These are phyloP conservation scores for Fraxinus baroniana DNA, from an alignment of 305 asterid genomes.

Conservation along the genomic window DNA sequence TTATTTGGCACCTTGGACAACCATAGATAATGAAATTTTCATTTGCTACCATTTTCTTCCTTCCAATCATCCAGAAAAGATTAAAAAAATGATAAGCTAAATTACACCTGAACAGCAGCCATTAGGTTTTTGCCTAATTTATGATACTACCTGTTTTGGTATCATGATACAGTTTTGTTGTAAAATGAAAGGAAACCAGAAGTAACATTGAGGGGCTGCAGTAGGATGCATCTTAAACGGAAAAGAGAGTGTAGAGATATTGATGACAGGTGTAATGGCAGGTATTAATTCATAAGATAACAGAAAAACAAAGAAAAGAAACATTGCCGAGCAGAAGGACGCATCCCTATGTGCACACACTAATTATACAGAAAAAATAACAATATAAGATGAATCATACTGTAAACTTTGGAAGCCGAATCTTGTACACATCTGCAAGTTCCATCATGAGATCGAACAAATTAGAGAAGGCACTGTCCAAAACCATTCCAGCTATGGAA, in stretches of 20 bases:
- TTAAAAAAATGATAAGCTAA: neutral
- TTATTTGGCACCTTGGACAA: neutral
- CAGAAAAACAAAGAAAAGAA: neutral
- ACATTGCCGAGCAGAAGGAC: neutral
- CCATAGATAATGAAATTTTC: neutral
- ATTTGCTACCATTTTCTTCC: neutral
- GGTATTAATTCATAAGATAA: neutral
- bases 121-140: neutral
- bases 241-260: neutral
- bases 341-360: neutral
- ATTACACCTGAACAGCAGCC: neutral
- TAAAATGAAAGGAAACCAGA: neutral
- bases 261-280: neutral
- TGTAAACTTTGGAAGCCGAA: slow-evolving; percentile 90
- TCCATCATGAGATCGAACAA: slow-evolving; percentile 95
- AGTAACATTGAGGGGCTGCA: neutral
- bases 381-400: slow-evolving; percentile 27
- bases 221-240: neutral
- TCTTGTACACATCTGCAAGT: slow-evolving; percentile 89
- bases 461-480: slow-evolving; percentile 96
- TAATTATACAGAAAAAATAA: neutral
- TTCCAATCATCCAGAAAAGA: neutral
- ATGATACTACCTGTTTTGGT: neutral
- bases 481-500: slow-evolving; percentile 96
- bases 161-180: neutral